phyloP scores from a whole-genome alignment of 2,329 filamentous ascomycete species.

The Colletotrichum coccodes region DNA sequence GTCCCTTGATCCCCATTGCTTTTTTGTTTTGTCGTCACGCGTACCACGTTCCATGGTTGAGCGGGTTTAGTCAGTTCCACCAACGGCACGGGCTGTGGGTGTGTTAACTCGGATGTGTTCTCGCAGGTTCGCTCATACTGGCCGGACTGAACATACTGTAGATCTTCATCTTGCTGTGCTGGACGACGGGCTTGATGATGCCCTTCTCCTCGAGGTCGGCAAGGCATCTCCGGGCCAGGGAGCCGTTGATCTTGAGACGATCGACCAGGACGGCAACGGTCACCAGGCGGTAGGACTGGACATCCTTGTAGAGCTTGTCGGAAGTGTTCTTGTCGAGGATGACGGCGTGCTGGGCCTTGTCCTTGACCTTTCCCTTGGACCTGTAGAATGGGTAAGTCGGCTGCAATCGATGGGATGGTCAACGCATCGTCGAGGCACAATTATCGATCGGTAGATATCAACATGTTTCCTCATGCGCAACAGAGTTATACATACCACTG shows the following conservation, averaged over 20 bases:
- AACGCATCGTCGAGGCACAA: not conserved
- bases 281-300: constrained; percentile 99
- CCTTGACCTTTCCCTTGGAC: constrained; percentile 84
- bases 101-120: constrained; percentile 39
- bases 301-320: constrained; percentile 99
- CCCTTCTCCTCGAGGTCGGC: constrained; percentile 97
- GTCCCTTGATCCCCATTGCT: constrained; percentile 26
- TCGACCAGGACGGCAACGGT: constrained; percentile 99
- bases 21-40: constrained; percentile 32
- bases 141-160: constrained; percentile 73
- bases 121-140: not conserved
- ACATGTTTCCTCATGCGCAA: constrained; percentile 1
- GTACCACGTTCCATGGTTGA: constrained; percentile 16
- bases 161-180: constrained; percentile 97
- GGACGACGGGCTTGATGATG: constrained; percentile 96
- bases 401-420: not conserved
- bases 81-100: constrained; percentile 67
- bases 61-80: constrained; percentile 56
- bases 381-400: constrained; percentile 29
- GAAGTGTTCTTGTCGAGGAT: constrained; percentile 97
- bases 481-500: constrained; percentile 45
- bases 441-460: constrained; percentile 12
- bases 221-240: constrained; percentile 89
- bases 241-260: constrained; percentile 99
- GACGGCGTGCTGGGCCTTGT: constrained; percentile 99